phyloP scores from a whole-genome alignment of 2,329 filamentous ascomycete species.

The Colletotrichum shisoi region DNA sequence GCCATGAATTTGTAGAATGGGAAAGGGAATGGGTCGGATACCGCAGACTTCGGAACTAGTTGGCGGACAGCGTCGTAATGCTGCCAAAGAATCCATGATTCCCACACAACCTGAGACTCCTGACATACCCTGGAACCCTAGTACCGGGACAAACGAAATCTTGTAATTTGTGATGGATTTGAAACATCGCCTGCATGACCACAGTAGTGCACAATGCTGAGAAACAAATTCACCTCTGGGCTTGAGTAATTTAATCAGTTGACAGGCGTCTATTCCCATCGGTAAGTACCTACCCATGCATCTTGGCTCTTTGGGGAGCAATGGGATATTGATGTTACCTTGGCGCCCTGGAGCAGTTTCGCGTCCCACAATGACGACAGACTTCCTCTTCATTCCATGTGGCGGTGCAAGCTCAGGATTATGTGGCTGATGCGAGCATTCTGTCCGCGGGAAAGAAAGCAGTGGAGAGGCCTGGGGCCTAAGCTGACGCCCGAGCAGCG shows the following conservation, averaged over 20 bases:
- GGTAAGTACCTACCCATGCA: not conserved
- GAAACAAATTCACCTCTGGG: not conserved
- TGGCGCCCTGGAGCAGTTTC: slow-evolving; percentile 15
- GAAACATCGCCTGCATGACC: not conserved
- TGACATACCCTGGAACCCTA: not conserved
- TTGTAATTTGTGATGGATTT: not conserved
- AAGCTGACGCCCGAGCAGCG: slow-evolving; percentile 35
- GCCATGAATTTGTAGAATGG: slow-evolving; percentile 23
- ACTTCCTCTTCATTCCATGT: slow-evolving; percentile 35
- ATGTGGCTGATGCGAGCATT: slow-evolving; percentile 25
- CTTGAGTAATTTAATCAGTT: not conserved
- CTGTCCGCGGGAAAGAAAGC: not conserved
- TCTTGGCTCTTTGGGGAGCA: not conserved
- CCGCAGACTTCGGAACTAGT: slow-evolving; percentile 9
- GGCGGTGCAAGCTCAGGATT: slow-evolving; percentile 26
- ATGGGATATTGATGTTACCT: not conserved
- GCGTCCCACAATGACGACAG: slow-evolving; percentile 38
- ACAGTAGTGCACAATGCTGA: not conserved
- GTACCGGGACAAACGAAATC: not conserved
- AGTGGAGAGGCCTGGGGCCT: slow-evolving; percentile 15
- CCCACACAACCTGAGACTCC: not conserved
- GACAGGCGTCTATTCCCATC: not conserved
- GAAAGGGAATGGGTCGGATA: not conserved
- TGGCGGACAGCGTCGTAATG: slow-evolving; percentile 27
- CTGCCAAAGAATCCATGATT: slow-evolving; percentile 23